These are phyloP conservation scores for Diaporthe citrichinensis DNA, from an alignment of 2,329 filamentous ascomycete species.

Conservation along the genomic window DNA sequence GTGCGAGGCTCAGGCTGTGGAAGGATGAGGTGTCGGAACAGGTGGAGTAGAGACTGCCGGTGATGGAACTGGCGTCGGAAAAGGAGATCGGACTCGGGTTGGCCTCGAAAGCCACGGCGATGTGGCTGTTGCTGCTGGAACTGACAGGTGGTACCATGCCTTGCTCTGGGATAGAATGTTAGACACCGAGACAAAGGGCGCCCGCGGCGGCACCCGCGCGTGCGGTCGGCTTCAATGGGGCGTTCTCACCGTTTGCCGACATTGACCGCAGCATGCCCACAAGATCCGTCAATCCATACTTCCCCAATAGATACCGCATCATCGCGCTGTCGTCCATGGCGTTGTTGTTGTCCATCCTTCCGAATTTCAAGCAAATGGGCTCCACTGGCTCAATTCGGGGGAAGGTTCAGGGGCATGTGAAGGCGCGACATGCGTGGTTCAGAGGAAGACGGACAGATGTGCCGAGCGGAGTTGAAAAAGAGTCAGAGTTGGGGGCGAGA, in stretches of 20 bases:
- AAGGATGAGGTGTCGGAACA: constrained; percentile 43
- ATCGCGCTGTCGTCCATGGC: constrained; percentile 42
- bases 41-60: constrained; percentile 57
- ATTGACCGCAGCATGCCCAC: constrained; percentile 42
- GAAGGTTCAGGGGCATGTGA: constrained; percentile 37
- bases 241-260: constrained; percentile 40
- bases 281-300: constrained; percentile 41
- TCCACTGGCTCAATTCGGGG: constrained; percentile 37
- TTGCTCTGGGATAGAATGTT: constrained; percentile 33
- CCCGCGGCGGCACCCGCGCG: neutral
- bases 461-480: constrained; percentile 13
- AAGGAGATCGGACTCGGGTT: constrained; percentile 47
- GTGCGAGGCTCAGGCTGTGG: constrained; percentile 41
- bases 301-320: constrained; percentile 42
- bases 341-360: constrained; percentile 39
- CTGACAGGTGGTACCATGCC: constrained; percentile 39
- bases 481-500: constrained; percentile 30
- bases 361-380: constrained; percentile 32
- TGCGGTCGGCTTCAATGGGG: constrained; percentile 17
- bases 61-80: constrained; percentile 57
- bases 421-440: constrained; percentile 40
- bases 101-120: constrained; percentile 38
- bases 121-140: constrained; percentile 40
- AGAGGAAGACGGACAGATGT: neutral
- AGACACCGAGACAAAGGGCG: constrained; percentile 22